These are phyloP conservation scores for Ustilago cynodontis DNA, from an alignment of 1,284 basidiomycete genomes.

Conservation along the genomic window DNA sequence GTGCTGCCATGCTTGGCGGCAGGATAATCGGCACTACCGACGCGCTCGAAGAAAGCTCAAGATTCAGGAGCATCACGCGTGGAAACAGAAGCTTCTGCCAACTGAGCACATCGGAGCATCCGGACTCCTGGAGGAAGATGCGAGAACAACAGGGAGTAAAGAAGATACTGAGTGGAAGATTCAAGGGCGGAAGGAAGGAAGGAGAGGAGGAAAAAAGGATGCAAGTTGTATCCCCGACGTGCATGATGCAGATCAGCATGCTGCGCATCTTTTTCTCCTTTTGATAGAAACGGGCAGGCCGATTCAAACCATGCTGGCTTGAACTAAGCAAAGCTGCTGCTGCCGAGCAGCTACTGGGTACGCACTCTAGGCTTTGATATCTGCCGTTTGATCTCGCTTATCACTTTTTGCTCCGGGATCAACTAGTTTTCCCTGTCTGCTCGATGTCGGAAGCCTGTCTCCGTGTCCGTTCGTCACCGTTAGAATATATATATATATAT, in stretches of 20 bases:
- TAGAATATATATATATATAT: not conserved
- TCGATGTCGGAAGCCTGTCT: not conserved
- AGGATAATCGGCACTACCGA: not conserved
- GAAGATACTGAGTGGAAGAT: not conserved
- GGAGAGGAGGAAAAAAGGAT: not conserved
- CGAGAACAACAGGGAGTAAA: not conserved
- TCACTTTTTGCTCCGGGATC: not conserved
- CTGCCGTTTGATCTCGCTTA: not conserved
- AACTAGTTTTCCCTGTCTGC: not conserved
- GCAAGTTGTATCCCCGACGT: constrained; percentile 22
- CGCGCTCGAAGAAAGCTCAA: not conserved
- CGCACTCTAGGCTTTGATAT: not conserved
- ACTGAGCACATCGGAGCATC: not conserved
- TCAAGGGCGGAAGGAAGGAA: not conserved
- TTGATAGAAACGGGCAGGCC: not conserved
- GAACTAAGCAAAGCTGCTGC: not conserved
- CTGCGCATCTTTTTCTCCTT: not conserved
- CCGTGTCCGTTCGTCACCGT: not conserved
- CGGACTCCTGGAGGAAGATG: not conserved
- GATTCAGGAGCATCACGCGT: not conserved
- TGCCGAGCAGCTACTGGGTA: not conserved
- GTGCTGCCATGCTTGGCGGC: not conserved
- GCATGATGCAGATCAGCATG: constrained; percentile 28
- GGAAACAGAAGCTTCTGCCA: not conserved
- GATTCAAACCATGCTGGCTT: not conserved